Evolutionary conservation across 2,329 filamentous ascomycete genomes (phyloP), one percentile per base, ranked within the genome.

Genomic region (Hymenoscyphus fraxineus): DNA sequence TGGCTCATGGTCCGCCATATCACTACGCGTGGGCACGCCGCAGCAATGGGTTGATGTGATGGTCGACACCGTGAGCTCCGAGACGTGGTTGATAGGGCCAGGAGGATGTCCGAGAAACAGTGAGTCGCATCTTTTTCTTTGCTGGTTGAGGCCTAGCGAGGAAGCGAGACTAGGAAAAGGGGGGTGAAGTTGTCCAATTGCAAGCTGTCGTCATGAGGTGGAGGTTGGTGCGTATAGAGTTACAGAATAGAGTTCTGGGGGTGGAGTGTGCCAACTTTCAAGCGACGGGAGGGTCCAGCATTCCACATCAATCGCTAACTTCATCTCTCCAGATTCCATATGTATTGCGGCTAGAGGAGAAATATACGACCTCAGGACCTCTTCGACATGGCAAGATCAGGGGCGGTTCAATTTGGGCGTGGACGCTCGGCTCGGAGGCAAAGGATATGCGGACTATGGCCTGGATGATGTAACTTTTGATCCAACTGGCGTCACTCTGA

Each of bases 1-100:
- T 73, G 89, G 89, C 10, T 82, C 82, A 67, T 93, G 90, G 90
- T 92, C 89, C 16, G 85, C 88, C 6, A 85, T 91, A 68, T 80
- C 80, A 13, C 79, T 93, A 65, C 83, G 78, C 70, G 80, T 83
- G 22, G 87, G 86, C 60, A 78, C 77, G 7, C 83, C 85, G 15
- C 74, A 76, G 31, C 82, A 85, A 71, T 76, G 78, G 63, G 78
- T 86, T 40, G 82, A 84, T 68, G 81, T 87, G 60, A 78, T 85
- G 13, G 81, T 88, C 60, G 91, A 88, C 71, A 92, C 89, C 6
- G 82, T 84, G 13, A 81, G 88, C 54, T 90, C 90, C 41, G 88
- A 92, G 75, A 86, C 88, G 55, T 92, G 89, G 88, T 82, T 86
- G 2, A 79, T 92, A 47, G 81, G 87, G 61, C 78, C 82, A 1